A percentile compares a stretch with the other conserved stretches of the same genome.
Conservation (phyloP, 495 filamentous ascomycete genomes). For the Neurospora sp. region DNA sequence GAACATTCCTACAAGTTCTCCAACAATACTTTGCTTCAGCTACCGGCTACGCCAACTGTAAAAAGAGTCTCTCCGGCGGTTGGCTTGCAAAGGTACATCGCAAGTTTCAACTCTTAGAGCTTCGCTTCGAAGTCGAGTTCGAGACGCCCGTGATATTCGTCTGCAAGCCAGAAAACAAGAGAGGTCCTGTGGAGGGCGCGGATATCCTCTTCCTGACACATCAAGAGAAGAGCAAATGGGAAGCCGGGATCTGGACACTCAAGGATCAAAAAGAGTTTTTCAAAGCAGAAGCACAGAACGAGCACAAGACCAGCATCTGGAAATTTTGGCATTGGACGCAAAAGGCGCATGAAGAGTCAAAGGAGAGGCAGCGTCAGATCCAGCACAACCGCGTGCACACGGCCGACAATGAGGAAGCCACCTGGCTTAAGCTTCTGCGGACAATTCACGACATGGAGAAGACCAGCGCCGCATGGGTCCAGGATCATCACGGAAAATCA, state of each 20-base stretch:
- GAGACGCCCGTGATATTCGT: conserved; percentile 41
- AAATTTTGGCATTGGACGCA: no score
- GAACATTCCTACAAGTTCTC: conserved; percentile 30
- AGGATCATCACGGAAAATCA: conserved; percentile 17
- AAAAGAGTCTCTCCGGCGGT: conserved; percentile 33
- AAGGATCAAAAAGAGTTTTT: no score
- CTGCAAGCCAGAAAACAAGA: conserved; percentile 26
- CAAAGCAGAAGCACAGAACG: no score
- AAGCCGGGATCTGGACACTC: no score
- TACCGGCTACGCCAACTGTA: conserved; percentile 31
- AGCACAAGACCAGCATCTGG: no score
- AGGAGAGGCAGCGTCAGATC: conserved; percentile 5
- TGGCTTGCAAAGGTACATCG: conserved; percentile 34
- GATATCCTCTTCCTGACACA: no score
- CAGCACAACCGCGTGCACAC: conserved; percentile 24
- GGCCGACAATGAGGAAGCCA: conserved; percentile 39
- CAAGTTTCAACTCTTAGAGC: conserved; percentile 28
- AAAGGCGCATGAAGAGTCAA: no score
- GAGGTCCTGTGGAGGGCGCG: no score
- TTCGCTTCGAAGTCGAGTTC: conserved; percentile 41
- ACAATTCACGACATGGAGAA: conserved; percentile 36
- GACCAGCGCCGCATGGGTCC: conserved; percentile 32
- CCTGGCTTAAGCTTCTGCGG: conserved; percentile 36
- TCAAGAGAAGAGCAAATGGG: no score
- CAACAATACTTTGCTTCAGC: conserved; percentile 36